Conservation (phyloP, 495 filamentous ascomycete genomes). For the Aspergillus ellipticus region DNA sequence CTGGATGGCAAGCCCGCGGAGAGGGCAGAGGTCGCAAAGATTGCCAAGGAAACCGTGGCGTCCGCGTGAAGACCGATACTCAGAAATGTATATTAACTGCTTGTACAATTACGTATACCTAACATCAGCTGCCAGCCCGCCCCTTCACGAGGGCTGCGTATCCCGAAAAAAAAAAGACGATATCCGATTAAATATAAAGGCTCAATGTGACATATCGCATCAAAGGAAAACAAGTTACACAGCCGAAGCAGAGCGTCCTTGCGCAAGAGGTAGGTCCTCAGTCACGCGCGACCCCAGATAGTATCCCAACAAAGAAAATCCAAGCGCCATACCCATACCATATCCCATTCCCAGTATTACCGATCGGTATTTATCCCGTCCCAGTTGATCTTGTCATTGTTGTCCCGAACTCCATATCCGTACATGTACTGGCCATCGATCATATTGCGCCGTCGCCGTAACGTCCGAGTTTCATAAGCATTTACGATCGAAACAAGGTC, state of each 20-base stretch:
- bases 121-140: background rate
- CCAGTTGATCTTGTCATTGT: background rate
- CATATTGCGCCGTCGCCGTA: background rate
- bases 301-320: constrained; percentile 2
- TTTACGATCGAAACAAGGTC: constrained; percentile 33
- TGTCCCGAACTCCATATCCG: constrained; percentile 3
- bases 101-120: constrained; percentile 13
- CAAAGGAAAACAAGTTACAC: background rate
- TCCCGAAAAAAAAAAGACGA: background rate
- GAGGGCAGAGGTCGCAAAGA: constrained; percentile 42
- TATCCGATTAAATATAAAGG: background rate
- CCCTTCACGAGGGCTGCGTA: background rate
- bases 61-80: constrained; percentile 5
- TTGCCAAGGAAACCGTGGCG: constrained; percentile 41
- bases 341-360: background rate
- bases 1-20: constrained; percentile 54
- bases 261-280: background rate
- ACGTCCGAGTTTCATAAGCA: background rate
- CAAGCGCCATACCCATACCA: constrained; percentile 7
- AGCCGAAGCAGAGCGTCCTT: background rate
- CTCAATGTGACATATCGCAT: background rate
- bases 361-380: background rate
- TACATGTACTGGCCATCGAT: background rate
- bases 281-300: background rate
- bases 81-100: constrained; percentile 14